phyloP scores from a whole-genome alignment of 805 yeast genomes.

The Lipomyces mesembrius region DNA sequence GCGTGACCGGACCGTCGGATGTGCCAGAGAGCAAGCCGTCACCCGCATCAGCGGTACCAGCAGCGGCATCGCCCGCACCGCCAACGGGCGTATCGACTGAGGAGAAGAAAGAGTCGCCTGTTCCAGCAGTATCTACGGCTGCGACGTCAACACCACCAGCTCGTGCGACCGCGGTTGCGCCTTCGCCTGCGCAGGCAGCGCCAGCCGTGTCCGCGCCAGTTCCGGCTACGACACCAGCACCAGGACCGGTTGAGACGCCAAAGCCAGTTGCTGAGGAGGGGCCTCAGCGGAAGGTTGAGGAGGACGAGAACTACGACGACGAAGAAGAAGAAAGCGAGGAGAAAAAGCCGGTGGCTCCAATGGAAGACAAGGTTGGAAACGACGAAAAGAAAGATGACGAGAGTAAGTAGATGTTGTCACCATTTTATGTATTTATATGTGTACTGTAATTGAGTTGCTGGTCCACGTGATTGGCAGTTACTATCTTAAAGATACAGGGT shows the following conservation, averaged over 20 bases:
- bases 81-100: not conserved
- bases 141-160: not conserved
- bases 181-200: not conserved
- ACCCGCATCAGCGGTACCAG: conserved; percentile 10
- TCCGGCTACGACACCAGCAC: conserved; percentile 13
- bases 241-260: conserved; percentile 10
- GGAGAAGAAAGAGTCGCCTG: conserved; percentile 2
- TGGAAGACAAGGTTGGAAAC: conserved; percentile 9
- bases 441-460: not conserved
- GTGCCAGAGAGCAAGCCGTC: conserved; percentile 15
- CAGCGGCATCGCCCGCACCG: conserved; percentile 8
- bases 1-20: conserved; percentile 28
- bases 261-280: conserved; percentile 22
- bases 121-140: not conserved
- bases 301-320: conserved; percentile 36
- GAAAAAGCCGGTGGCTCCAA: not conserved
- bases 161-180: conserved; percentile 7
- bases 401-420: not conserved
- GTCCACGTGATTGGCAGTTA: no score
- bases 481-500: no score
- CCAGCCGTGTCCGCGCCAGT: conserved; percentile 11
- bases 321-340: conserved; percentile 30
- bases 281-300: conserved; percentile 36
- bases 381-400: conserved; percentile 14
- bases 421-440: not conserved